Evolutionary conservation across 441 rosid species (phyloP).

Genomic region (Theobroma grandiflorum): DNA sequence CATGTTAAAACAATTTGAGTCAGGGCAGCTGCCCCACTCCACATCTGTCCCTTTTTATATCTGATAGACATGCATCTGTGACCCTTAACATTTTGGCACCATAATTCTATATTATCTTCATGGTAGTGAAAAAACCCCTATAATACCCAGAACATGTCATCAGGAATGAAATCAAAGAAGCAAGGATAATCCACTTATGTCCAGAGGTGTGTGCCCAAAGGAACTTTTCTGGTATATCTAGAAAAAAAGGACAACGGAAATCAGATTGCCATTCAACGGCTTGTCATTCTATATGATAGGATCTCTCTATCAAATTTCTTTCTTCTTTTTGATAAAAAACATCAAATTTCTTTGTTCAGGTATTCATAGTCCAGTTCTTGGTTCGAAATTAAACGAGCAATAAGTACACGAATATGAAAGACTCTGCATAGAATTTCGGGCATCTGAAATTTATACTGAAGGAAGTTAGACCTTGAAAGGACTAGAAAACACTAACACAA

Average conservation of each 20-base stretch:
- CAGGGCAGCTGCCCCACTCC: not conserved
- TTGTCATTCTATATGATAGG: not conserved
- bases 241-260: not conserved
- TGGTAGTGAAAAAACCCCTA: not conserved
- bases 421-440: not conserved
- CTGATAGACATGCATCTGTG: not conserved
- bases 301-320: not conserved
- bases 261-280: not conserved
- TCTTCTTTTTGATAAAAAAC: not conserved
- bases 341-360: not conserved
- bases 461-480: not conserved
- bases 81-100: not conserved
- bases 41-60: not conserved
- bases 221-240: not conserved
- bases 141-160: not conserved
- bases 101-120: not conserved
- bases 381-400: not conserved
- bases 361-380: not conserved
- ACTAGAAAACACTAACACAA: not conserved
- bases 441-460: conserved; percentile 15
- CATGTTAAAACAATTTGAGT: not conserved
- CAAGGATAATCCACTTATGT: not conserved
- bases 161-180: not conserved
- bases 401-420: not conserved
- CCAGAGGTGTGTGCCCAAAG: not conserved